phyloP scores from a whole-genome alignment of 805 yeast genomes.

The Suhomyces emberorum region DNA sequence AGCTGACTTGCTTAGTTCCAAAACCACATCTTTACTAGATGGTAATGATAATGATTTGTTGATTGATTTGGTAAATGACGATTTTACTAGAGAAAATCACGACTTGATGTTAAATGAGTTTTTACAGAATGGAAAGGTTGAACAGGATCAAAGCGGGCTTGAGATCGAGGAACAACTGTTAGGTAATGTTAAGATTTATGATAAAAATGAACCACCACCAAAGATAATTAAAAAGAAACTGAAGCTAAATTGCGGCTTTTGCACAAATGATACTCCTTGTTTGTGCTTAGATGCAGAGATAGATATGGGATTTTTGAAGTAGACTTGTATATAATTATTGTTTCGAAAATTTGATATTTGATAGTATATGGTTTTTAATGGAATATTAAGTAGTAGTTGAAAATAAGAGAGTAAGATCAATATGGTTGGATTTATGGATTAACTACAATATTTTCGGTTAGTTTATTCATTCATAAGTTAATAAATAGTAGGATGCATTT shows the following conservation, averaged over 20 bases:
- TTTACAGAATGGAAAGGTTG: slow-evolving; percentile 2
- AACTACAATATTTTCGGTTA: too few species aligned
- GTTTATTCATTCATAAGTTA: not conserved
- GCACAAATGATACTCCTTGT: slow-evolving; percentile 39
- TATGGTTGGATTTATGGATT: too few species aligned
- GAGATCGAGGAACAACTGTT: slow-evolving; percentile 9
- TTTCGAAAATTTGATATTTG: too few species aligned
- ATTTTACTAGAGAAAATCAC: slow-evolving; percentile 3
- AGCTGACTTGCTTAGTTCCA: slow-evolving; percentile 1
- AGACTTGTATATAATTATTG: too few species aligned
- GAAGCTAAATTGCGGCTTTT: slow-evolving; percentile 33
- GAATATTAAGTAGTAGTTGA: too few species aligned
- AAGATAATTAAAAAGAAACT: slow-evolving; percentile 13
- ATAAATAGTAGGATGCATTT: slow-evolving; percentile 6
- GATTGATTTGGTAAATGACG: slow-evolving; percentile 7
- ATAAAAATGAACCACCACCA: slow-evolving; percentile 4
- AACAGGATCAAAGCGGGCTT: slow-evolving; percentile 5
- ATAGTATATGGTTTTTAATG: too few species aligned
- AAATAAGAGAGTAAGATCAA: too few species aligned
- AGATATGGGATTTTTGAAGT: slow-evolving; percentile 29
- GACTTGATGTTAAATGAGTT: slow-evolving; percentile 6
- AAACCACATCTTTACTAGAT: not conserved
- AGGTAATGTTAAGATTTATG: slow-evolving; percentile 12
- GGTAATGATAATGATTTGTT: slow-evolving; percentile 1
- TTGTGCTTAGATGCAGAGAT: slow-evolving; percentile 40